These are phyloP conservation scores for Talaromyces thailandensis DNA, from an alignment of 495 filamentous ascomycete species.

Conservation along the genomic window DNA sequence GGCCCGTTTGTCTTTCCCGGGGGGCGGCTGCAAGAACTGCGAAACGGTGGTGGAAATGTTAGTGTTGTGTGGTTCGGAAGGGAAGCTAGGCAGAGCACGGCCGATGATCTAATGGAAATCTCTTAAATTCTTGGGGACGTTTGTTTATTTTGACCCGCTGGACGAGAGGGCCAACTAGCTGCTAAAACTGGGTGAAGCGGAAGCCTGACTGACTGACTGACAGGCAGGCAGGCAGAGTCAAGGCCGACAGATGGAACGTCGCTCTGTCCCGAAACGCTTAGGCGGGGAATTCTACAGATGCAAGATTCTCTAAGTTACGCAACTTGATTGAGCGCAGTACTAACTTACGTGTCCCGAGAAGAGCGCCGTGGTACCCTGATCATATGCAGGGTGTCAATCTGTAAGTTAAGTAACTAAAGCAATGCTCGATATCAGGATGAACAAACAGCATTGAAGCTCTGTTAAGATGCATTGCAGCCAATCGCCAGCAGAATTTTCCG, in stretches of 20 bases:
- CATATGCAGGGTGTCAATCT: not conserved
- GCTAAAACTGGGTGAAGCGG: no score
- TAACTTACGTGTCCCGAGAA: not conserved
- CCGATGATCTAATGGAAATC: not conserved
- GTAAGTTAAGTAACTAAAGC: not conserved
- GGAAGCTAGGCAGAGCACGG: not conserved
- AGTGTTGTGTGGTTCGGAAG: not conserved
- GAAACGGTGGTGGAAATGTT: not conserved
- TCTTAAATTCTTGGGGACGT: not conserved
- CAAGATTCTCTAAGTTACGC: not conserved
- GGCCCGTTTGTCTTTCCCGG: not conserved
- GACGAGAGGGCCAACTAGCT: not conserved
- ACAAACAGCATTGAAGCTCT: not conserved
- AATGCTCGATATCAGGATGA: not conserved
- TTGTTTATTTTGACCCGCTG: constrained; percentile 10
- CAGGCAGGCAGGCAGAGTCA: not conserved
- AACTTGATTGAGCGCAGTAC: not conserved
- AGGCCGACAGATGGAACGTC: not conserved
- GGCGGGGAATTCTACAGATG: not conserved
- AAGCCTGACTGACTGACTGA: no score
- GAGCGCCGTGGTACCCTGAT: not conserved
- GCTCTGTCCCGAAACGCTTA: not conserved
- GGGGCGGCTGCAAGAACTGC: not conserved
- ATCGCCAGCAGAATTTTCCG: not conserved
- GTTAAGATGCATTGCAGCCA: not conserved